phyloP scores from a whole-genome alignment of 2,329 filamentous ascomycete genomes.

The Claviceps paspali region DNA sequence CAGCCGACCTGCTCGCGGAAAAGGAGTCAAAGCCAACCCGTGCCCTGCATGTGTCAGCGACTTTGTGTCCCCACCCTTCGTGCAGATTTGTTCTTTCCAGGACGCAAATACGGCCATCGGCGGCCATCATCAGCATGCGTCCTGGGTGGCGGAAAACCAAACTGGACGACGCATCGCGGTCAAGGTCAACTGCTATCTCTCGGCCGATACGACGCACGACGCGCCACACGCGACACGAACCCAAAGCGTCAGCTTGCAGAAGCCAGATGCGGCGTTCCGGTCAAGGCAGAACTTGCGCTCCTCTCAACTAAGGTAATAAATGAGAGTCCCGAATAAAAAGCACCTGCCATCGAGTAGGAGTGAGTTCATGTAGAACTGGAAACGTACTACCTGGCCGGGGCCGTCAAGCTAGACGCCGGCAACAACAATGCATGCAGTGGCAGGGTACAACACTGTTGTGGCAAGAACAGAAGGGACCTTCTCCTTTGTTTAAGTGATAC shows the following conservation, averaged over 20 bases:
- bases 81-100: background rate
- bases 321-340: background rate
- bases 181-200: background rate
- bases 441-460: too few relatives aligned
- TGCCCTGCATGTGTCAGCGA: slow-evolving; percentile 2
- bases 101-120: background rate
- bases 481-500: too few relatives aligned
- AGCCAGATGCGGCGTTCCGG: slow-evolving; percentile 1
- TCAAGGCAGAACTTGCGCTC: background rate
- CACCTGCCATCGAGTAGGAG: too few relatives aligned
- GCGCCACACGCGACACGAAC: background rate
- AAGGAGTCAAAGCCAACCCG: background rate
- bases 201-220: background rate
- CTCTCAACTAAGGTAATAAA: background rate
- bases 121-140: too few relatives aligned
- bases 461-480: background rate
- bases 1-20: background rate
- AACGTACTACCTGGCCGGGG: too few relatives aligned
- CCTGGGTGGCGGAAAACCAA: background rate
- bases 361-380: too few relatives aligned
- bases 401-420: background rate
- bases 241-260: slow-evolving; percentile 1
- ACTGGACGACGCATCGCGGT: background rate
- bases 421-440: background rate
- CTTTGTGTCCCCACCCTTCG: background rate